Base-by-base conservation (phyloP, 768 basidiomycete genomes). In the Harrya chromipes region DNA sequence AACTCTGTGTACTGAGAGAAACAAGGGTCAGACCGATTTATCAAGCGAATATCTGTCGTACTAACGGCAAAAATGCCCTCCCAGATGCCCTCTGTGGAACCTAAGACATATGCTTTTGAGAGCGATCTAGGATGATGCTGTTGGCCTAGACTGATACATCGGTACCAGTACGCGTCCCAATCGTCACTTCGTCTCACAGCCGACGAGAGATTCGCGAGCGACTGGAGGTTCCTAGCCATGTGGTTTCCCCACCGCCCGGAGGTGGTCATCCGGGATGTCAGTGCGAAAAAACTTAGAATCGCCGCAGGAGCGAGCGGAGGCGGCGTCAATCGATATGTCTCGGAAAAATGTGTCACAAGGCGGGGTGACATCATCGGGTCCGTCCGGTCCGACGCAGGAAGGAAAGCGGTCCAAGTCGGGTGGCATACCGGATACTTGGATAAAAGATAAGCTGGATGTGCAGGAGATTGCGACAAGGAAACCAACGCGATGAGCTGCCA, bases 11-110 rank as follows among this genome's bases (percentile, higher is more conserved):
- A 91, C 87, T 90, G 62, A 41, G 38, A 34, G 4, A 44, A 34
- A 16, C 10, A 26, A 13, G 12, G 16, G 20, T 59, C 14, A 36
- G 37, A 46, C 39, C 31, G 29, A 27, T 38, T 10, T 29, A 16
- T 36, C 26, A 26, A 29, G 26, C 6, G 29, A 37, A n/a, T n/a
- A 19, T 36, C 23, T 14, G n/a, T 26, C n/a, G 14, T 16, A 70
- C 82, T 53, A 58, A 87, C 88, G 16, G 81, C 84, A 59, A 91
- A 90, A 31, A 81, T 64, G 3, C 88, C 88, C 64, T 91, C 89
- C 88, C 88, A 91, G 13, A 83, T 70, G 6, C 88, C 89, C 52
- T 89, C 84, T 31, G 88, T 66, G 50, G 84, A 87, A 41, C 87
- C 85, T 4, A 83, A 79, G 24, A 66, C 71, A 59, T 84, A 87